These are phyloP conservation scores for Penicillium egyptiacum DNA, from an alignment of 495 filamentous ascomycete genomes.

Conservation along the genomic window DNA sequence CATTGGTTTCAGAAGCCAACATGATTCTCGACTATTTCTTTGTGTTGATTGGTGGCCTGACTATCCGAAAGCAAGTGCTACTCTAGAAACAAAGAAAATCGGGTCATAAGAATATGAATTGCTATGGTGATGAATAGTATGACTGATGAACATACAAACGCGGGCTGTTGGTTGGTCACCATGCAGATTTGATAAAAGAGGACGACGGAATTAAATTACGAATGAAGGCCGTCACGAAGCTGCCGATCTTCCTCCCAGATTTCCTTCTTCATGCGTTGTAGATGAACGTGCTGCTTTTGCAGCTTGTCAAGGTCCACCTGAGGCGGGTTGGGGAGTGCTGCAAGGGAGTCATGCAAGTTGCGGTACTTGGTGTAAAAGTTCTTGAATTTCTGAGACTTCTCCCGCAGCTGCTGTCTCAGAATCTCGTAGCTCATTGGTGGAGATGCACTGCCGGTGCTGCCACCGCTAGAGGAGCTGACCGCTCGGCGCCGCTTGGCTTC, in stretches of 20 bases:
- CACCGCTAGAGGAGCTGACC: constrained; percentile 44
- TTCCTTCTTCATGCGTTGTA: constrained; percentile 64
- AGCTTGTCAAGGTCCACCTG: constrained; percentile 57
- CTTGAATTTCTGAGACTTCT: constrained; percentile 63
- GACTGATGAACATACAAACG: background rate
- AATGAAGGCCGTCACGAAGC: constrained; percentile 26
- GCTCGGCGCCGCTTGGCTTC: constrained; percentile 49
- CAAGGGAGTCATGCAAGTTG: constrained; percentile 58
- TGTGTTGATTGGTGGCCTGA: background rate
- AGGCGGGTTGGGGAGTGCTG: constrained; percentile 50
- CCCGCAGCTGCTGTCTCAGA: constrained; percentile 41
- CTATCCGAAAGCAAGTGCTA: background rate
- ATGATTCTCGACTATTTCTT: background rate
- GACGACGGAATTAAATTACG: constrained; percentile 18
- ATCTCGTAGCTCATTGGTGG: constrained; percentile 47
- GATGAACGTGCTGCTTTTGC: constrained; percentile 58
- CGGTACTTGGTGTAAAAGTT: constrained; percentile 62
- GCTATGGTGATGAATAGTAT: background rate
- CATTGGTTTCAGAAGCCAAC: background rate
- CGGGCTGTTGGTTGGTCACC: constrained; percentile 9
- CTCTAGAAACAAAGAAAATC: background rate
- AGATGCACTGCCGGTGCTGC: constrained; percentile 50
- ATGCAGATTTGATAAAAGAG: constrained; percentile 17
- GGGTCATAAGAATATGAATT: background rate
- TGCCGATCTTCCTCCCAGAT: constrained; percentile 55